Conservation (phyloP, 345 rosid species). For the Bruguiera gymnorhiza region DNA sequence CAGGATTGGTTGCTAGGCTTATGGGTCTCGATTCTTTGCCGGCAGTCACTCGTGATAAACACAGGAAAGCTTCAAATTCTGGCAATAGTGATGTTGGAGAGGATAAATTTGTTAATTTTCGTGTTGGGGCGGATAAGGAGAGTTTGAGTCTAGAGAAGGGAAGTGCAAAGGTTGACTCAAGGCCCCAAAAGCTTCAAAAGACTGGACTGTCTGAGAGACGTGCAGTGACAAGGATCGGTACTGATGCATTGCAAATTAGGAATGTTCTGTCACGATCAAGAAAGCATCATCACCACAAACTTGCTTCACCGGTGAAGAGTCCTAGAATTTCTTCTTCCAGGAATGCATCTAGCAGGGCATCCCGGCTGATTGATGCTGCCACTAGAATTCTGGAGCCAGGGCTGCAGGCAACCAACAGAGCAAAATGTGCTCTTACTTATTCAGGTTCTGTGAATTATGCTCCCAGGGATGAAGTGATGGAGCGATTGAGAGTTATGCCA, state of each 20-base stretch:
- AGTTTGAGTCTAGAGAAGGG: constrained; percentile 35
- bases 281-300: constrained; percentile 60
- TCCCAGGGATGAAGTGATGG: constrained; percentile 27
- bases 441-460: constrained; percentile 28
- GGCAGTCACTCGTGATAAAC: constrained; percentile 48
- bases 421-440: constrained; percentile 50
- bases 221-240: constrained; percentile 64
- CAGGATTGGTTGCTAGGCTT: constrained; percentile 84
- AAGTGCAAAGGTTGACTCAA: constrained; percentile 39
- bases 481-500: constrained; percentile 24
- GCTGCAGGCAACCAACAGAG: constrained; percentile 57
- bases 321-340: constrained; percentile 51
- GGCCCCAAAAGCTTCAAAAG: constrained; percentile 92
- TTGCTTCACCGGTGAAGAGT: constrained; percentile 61
- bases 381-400: constrained; percentile 87
- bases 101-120: constrained; percentile 18
- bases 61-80: constrained; percentile 37
- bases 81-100: constrained; percentile 30
- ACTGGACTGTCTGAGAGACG: constrained; percentile 49
- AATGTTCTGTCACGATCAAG: constrained; percentile 57
- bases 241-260: constrained; percentile 80
- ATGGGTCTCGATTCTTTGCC: constrained; percentile 98
- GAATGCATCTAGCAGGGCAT: constrained; percentile 51
- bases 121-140: constrained; percentile 23
- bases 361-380: constrained; percentile 83